phyloP scores from a whole-genome alignment of 1,284 basidiomycete genomes.

The Marasmius sp. region DNA sequence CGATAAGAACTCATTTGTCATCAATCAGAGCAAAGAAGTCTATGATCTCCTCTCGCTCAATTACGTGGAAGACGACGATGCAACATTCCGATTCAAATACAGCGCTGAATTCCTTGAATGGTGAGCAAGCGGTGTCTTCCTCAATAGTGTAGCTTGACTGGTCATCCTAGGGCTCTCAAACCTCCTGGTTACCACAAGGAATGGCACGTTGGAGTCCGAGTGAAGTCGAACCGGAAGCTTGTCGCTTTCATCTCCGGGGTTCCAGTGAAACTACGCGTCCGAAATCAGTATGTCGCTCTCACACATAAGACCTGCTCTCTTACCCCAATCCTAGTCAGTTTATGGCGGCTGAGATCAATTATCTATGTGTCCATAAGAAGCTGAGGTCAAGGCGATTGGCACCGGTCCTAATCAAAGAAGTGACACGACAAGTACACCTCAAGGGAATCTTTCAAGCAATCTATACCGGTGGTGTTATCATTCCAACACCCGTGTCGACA shows the following conservation, averaged over 20 bases:
- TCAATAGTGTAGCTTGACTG: slow-evolving; percentile 1
- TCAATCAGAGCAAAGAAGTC: slow-evolving; percentile 79
- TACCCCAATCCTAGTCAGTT: slow-evolving; percentile 52
- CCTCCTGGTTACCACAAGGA: slow-evolving; percentile 92
- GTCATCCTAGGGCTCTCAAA: slow-evolving; percentile 79
- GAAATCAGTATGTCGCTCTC: slow-evolving; percentile 62
- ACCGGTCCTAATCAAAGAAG: slow-evolving; percentile 97
- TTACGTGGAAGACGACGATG: slow-evolving; percentile 97
- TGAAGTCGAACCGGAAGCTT: slow-evolving; percentile 86
- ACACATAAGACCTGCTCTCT: neutral
- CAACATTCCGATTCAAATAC: slow-evolving; percentile 95
- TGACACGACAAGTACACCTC: slow-evolving; percentile 91
- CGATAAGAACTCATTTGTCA: neutral
- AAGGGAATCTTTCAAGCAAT: slow-evolving; percentile 95
- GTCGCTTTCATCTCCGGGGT: slow-evolving; percentile 99
- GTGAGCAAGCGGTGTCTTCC: slow-evolving; percentile 43
- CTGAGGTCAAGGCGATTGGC: slow-evolving; percentile 93
- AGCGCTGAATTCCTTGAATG: slow-evolving; percentile 93
- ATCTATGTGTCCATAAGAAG: slow-evolving; percentile 98
- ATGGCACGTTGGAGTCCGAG: slow-evolving; percentile 96
- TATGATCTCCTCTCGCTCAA: slow-evolving; percentile 91
- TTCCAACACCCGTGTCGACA: slow-evolving; percentile 88
- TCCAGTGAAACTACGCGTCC: slow-evolving; percentile 80
- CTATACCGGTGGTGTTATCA: slow-evolving; percentile 89
- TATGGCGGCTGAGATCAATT: slow-evolving; percentile 90